Evolutionary conservation across 345 rosid genomes (phyloP), one percentile per base, ranked within the genome.

Genomic region (Passiflora organensis): DNA sequence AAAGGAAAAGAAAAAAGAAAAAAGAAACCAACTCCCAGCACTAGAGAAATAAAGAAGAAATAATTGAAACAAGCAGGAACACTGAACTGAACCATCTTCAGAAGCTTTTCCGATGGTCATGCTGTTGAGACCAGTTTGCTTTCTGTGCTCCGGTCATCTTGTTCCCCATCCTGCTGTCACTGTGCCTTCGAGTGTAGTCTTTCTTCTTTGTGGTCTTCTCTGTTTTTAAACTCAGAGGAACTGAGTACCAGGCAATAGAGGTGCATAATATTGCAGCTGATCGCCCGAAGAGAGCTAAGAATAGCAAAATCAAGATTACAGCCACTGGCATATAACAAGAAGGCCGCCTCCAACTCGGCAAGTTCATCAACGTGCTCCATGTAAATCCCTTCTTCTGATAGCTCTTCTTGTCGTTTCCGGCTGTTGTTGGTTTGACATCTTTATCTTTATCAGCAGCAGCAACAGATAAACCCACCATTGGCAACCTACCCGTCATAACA

Each of bases 171-270:
- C n/a, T 65, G 42, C 71, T n/a, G n/a, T n/a, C n/a, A n/a, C n/a
- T n/a, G n/a, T n/a, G 28, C 62, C 60, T 73, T 66, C 78, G 65
- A 11, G 38, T 45, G 32, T 63, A 70, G 47, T 72, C 69, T 58
- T 77, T 82, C 84, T 77, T 84, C 80, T 68, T 83, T 55, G 49
- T 28, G 34, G 3, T 28, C 34, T 28, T 28, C n/a, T n/a, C n/a
- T n/a, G n/a, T n/a, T 37, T 60, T 70, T 51, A 70, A 56, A 17
- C 49, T 44, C 55, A 82, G 52, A 44, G 95, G 89, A 24, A 80
- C 70, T 24, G 79, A 11, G 68, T 82, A 86, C 96, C 96, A 89
- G 28, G 74, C 81, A 1, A 82, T 36, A 45, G 84, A 86, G 39
- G 82, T 72, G 28, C 79, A 83, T 37, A 82, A 14, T 19, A 82